A percentile compares a stretch with the other conserved stretches of the same genome.
Conservation (phyloP, 164 flowering plant genomes). For the Vitis cinerea region DNA sequence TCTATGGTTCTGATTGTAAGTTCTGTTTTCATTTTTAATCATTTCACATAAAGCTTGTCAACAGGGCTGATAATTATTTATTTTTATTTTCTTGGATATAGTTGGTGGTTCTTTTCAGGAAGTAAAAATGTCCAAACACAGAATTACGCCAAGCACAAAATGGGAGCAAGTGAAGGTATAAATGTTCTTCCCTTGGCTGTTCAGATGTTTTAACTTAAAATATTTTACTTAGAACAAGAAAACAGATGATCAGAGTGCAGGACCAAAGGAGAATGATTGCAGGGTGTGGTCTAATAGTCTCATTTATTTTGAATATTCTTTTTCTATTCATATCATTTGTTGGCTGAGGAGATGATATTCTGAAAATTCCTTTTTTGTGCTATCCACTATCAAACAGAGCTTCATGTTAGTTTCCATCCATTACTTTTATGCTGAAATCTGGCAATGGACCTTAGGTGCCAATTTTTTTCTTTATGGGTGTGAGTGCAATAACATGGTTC, state of each 20-base stretch:
- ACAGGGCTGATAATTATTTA: not conserved
- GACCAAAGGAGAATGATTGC: not conserved
- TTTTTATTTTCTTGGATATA: constrained; percentile 21
- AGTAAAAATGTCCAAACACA: constrained; percentile 42
- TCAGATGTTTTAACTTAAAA: not conserved
- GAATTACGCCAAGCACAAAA: constrained; percentile 85
- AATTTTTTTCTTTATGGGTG: too few species aligned
- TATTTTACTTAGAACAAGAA: not conserved
- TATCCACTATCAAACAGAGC: not conserved
- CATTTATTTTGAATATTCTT: not conserved
- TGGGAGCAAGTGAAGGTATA: constrained; percentile 98
- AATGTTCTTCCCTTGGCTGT: not conserved
- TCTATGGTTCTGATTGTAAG: constrained; percentile 57
- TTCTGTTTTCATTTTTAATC: constrained; percentile 5
- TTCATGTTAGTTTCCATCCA: not conserved
- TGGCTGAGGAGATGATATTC: not conserved
- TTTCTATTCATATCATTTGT: not conserved
- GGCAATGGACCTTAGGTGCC: too few species aligned
- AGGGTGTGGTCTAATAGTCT: too few species aligned
- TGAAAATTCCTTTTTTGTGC: not conserved
- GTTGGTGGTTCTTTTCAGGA: constrained; percentile 57
- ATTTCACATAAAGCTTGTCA: not conserved
- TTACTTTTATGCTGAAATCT: too few species aligned
- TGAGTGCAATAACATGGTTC: too few species aligned
- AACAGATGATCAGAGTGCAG: not conserved